phyloP scores from a whole-genome alignment of 202 grass and related monocot species.

The Zizania palustris region DNA sequence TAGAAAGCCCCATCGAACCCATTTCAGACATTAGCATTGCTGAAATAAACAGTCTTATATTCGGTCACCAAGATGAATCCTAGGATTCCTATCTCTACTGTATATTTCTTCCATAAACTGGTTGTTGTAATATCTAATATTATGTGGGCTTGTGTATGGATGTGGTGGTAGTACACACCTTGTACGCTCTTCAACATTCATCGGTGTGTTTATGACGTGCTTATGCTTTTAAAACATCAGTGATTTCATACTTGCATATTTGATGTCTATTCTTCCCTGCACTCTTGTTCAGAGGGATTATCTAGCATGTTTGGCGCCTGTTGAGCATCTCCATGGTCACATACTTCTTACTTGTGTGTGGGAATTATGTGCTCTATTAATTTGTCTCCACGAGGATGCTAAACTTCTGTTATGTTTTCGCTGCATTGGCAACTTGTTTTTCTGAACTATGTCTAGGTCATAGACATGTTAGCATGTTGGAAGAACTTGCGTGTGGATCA shows the following conservation, averaged over 20 bases:
- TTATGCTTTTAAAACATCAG: too few species aligned
- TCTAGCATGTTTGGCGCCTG: neutral
- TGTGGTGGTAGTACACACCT: too few species aligned
- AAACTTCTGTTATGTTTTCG: neutral
- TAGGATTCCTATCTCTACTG: neutral
- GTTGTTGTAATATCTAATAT: too few species aligned
- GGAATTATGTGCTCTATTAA: neutral
- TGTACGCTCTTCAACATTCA: too few species aligned
- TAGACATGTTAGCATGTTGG: neutral
- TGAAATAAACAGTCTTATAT: slow-evolving; percentile 75
- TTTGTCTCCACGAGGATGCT: neutral
- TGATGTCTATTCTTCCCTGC: neutral
- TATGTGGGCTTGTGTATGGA: too few species aligned
- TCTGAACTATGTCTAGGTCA: neutral
- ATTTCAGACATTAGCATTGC: slow-evolving; percentile 77
- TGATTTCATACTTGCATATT: neutral
- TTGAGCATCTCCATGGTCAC: slow-evolving; percentile 8
- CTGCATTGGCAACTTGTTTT: neutral
- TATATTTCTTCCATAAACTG: too few species aligned
- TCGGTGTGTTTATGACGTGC: too few species aligned
- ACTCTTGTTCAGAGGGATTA: neutral
- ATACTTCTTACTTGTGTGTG: neutral
- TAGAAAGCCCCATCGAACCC: slow-evolving; percentile 70
- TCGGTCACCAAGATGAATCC: slow-evolving; percentile 13
- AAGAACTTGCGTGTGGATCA: neutral